Conservation (phyloP, 2,329 filamentous ascomycete genomes). For the Colletotrichum salicis region DNA sequence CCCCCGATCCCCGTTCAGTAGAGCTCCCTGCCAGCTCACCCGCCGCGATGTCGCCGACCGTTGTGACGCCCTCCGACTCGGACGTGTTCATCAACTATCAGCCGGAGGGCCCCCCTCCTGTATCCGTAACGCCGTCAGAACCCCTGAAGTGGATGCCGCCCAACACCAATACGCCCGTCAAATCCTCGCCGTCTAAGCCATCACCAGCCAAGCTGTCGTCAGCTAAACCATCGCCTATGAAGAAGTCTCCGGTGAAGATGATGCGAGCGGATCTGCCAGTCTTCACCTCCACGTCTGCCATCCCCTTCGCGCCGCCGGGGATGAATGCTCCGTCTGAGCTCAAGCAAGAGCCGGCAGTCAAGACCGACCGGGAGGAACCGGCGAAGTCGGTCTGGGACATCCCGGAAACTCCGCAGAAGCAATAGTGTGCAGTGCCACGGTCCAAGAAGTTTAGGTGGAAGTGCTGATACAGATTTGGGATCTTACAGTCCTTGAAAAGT, state of each 20-base stretch:
- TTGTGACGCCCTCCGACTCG: conserved; percentile 36
- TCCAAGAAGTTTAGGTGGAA: not conserved
- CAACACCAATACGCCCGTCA: conserved; percentile 50
- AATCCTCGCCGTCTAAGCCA: conserved; percentile 42
- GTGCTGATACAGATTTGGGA: not conserved
- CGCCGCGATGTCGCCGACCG: conserved; percentile 37
- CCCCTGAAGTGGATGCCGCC: conserved; percentile 64
- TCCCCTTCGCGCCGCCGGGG: conserved; percentile 56
- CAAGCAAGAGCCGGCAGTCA: conserved; percentile 8
- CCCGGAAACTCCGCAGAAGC: conserved; percentile 46
- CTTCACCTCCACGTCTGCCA: conserved; percentile 56
- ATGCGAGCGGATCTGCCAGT: conserved; percentile 51
- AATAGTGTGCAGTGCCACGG: not conserved
- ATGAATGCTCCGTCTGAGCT: not conserved
- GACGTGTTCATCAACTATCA: conserved; percentile 66
- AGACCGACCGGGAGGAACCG: conserved; percentile 23
- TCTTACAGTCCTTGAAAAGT: not conserved
- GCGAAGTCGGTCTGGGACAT: conserved; percentile 45
- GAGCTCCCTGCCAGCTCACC: conserved; percentile 46
- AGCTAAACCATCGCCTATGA: conserved; percentile 6
- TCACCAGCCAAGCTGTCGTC: conserved; percentile 48
- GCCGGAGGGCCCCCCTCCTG: conserved; percentile 61
- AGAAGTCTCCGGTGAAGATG: conserved; percentile 35
- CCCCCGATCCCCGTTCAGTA: conserved; percentile 39
- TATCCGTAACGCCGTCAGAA: conserved; percentile 49